These are phyloP conservation scores for Agaricus subrufescens DNA, from an alignment of 768 basidiomycete genomes.

Conservation along the genomic window DNA sequence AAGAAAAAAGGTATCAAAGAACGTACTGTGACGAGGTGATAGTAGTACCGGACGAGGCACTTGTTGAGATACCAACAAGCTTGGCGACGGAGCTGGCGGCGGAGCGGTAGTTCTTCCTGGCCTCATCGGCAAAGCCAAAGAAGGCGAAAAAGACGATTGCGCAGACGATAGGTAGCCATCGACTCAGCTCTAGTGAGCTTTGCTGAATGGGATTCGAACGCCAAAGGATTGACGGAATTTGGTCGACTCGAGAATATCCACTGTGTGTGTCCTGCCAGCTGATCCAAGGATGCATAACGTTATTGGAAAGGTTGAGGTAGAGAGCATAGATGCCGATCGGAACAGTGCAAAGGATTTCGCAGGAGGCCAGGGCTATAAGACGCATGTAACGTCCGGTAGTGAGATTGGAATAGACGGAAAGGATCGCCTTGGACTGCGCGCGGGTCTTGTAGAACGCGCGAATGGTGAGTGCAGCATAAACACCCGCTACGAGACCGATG, in stretches of 20 bases:
- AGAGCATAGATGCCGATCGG: too few species aligned
- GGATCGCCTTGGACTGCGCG: conserved; percentile 7
- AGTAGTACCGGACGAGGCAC: conserved; percentile 14
- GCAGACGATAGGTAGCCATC: conserved; percentile 37
- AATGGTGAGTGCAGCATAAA: conserved; percentile 17
- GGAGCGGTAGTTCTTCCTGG: conserved; percentile 38
- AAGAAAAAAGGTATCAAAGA: background rate
- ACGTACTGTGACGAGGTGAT: conserved; percentile 24
- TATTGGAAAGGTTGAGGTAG: background rate
- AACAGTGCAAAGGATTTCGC: too few species aligned
- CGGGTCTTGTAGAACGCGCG: conserved; percentile 7
- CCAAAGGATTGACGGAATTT: conserved; percentile 28
- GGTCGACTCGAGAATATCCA: conserved; percentile 18
- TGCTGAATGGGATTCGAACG: conserved; percentile 13
- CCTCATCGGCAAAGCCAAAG: conserved; percentile 55
- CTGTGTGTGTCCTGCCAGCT: conserved; percentile 39
- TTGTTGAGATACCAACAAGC: conserved; percentile 26
- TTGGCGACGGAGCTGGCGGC: conserved; percentile 35
- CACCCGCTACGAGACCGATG: conserved; percentile 21
- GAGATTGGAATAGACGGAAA: background rate
- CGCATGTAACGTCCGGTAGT: too few species aligned
- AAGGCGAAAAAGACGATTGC: conserved; percentile 50
- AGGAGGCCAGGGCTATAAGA: too few species aligned
- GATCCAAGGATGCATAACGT: conserved; percentile 29
- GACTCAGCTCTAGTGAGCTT: conserved; percentile 25